Base-by-base conservation (phyloP, 2,329 filamentous ascomycete genomes). In the Colletotrichum tropicale region DNA sequence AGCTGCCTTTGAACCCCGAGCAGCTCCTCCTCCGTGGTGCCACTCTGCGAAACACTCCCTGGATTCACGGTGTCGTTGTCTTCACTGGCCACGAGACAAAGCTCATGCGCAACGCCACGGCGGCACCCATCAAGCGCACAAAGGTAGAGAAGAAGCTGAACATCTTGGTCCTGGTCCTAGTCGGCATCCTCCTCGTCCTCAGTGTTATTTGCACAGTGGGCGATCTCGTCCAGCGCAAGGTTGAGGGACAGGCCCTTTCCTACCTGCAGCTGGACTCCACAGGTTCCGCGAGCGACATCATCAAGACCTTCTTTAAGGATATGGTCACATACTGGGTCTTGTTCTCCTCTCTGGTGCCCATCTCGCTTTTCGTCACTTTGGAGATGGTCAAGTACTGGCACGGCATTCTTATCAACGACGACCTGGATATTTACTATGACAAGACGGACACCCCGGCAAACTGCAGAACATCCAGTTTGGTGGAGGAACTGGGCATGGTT, bases 21-120 rank as follows among this genome's bases (percentile, higher is more conserved):
- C 97, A 99, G 84, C 90, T 99, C 55, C 89, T 99, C 21, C 91
- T 99, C 38, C 93, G 97, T 88, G 97, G 97, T 77, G 97, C 97
- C 26, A 98, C 96, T 2, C 88, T 99, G 72, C 92, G 97, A 80
- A 99, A 99, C 82, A 99, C 97, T 2, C 96, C 96, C 34, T 99
- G 97, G 96, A 93, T 98, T 65, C 95, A 99, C 83, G 97, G 96
- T 52, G 91, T 98, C 21, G 97, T 99, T 70, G 96, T 99, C 18
- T 99, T 98, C 81, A 98, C 95, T 4, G 97, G 97, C 67, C 97
- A 99, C 85, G 97, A 99, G 87, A 98, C 97, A 8, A 99, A 99
- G 86, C 90, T 99, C 77, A 98, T 99, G 97, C 93, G 97, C 80
- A 99, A 99, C 83, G 98, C 97, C 21, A 99, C 96, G 5, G 96